phyloP scores from a whole-genome alignment of 495 filamentous ascomycete genomes.

The Lophiotrema nucula region DNA sequence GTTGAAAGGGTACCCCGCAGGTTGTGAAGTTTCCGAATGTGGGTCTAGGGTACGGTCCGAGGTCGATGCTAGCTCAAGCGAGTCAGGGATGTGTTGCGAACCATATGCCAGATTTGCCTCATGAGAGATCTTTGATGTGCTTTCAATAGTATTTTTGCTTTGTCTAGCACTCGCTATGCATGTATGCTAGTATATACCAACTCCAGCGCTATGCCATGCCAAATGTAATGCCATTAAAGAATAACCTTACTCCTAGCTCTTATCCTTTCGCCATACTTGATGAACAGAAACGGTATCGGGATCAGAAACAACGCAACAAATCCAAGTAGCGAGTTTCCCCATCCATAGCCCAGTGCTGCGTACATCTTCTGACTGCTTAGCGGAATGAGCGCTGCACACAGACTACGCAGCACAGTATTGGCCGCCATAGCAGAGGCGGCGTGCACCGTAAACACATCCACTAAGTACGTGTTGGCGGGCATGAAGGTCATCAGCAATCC shows the following conservation, averaged over 20 bases:
- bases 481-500: constrained; percentile 38
- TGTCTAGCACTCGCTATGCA: no score
- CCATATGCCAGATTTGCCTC: no score
- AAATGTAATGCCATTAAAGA: constrained; percentile 9
- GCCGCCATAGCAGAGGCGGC: constrained; percentile 37
- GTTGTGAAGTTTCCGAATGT: no score
- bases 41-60: no score
- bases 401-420: constrained; percentile 30
- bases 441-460: constrained; percentile 37
- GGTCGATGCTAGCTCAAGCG: no score
- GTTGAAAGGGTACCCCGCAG: no score
- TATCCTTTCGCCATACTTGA: constrained; percentile 42
- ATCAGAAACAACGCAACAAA: constrained; percentile 39
- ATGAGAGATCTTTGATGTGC: no score
- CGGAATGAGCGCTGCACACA: constrained; percentile 34
- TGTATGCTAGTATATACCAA: no score
- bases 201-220: no score
- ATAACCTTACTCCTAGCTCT: constrained; percentile 52
- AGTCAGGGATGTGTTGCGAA: no score
- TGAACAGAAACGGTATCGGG: constrained; percentile 42
- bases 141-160: no score
- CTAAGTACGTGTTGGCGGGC: constrained; percentile 37
- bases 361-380: constrained; percentile 38
- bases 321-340: constrained; percentile 43
- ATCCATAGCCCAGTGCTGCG: constrained; percentile 39